A percentile compares a stretch with the other conserved stretches of the same genome.
Evolutionary conservation across 441 rosid species (phyloP).

Genomic region (Hypseocharis bilobata): DNA sequence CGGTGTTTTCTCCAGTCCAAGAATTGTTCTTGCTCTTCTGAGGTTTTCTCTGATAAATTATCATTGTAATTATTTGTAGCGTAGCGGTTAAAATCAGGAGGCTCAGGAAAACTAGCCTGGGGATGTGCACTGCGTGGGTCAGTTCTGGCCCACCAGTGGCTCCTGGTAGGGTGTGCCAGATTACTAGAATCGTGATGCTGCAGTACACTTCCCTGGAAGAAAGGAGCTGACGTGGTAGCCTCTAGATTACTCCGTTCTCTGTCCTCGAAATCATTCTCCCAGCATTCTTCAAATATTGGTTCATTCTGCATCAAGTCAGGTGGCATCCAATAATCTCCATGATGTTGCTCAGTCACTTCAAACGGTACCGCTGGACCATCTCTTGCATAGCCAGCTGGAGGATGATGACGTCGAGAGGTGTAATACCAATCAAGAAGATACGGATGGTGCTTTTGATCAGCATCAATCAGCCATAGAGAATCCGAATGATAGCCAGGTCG

Average conservation of each 20-base stretch:
- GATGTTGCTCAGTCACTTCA: conserved; percentile 30
- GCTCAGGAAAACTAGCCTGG: conserved; percentile 73
- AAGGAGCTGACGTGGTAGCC: conserved; percentile 59
- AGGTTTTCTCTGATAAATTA: conserved; percentile 44
- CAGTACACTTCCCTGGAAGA: conserved; percentile 58
- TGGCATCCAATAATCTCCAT: conserved; percentile 43
- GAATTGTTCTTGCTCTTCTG: conserved; percentile 41
- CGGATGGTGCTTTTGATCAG: conserved; percentile 61
- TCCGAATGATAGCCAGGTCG: conserved; percentile 33
- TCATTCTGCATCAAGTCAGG: conserved; percentile 30
- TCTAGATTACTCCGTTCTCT: conserved; percentile 43
- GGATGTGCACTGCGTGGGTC: conserved; percentile 34
- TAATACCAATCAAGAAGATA: conserved; percentile 89
- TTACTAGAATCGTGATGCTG: conserved; percentile 40
- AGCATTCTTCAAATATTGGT: conserved; percentile 28
- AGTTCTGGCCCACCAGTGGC: conserved; percentile 82
- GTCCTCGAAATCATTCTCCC: conserved; percentile 29
- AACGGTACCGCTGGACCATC: conserved; percentile 21
- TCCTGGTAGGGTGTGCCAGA: conserved; percentile 26
- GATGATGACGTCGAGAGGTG: conserved; percentile 37
- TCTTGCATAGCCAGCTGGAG: conserved; percentile 22
- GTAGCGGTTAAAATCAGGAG: conserved; percentile 59
- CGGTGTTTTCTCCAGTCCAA: conserved; percentile 38
- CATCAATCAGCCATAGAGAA: conserved; percentile 61
- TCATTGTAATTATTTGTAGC: conserved; percentile 29